Conservation (phyloP, 441 rosid genomes). For the Populus hybrid region DNA sequence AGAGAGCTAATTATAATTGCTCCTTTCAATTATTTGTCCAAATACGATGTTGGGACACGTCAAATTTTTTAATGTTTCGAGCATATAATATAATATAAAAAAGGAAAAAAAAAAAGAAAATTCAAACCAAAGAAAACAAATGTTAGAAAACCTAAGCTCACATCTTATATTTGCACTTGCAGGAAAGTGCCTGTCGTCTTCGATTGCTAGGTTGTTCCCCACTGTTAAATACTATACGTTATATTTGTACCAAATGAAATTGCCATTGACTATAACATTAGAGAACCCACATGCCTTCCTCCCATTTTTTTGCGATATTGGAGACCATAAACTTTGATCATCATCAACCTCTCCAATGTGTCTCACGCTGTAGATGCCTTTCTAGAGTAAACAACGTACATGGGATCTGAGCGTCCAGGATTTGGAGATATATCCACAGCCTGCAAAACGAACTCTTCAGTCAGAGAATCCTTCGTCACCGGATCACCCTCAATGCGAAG, state of each 20-base stretch:
- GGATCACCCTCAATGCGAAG: neutral
- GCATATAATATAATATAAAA: no score
- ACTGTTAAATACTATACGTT: no score
- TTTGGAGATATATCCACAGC: constrained; percentile 93
- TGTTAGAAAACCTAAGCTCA: no score
- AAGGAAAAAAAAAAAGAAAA: no score
- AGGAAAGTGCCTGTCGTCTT: no score
- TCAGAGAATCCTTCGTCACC: neutral
- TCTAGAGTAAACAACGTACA: constrained; percentile 76
- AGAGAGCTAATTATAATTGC: no score
- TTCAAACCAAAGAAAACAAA: no score
- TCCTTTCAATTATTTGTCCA: no score
- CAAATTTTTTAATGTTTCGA: no score
- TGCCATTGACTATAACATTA: neutral
- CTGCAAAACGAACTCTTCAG: constrained; percentile 33
- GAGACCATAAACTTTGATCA: neutral
- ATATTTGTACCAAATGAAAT: no score
- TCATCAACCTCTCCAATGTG: constrained; percentile 2
- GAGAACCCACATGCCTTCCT: neutral
- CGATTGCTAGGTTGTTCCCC: no score
- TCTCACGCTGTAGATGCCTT: constrained; percentile 50
- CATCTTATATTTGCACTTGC: no score
- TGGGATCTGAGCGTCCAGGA: constrained; percentile 83
- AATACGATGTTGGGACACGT: neutral
- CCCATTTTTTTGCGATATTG: neutral